A percentile compares a stretch with the other conserved stretches of the same genome.
phyloP scores from a whole-genome alignment of 169 alveolate genomes.

The Babesia divergens region DNA sequence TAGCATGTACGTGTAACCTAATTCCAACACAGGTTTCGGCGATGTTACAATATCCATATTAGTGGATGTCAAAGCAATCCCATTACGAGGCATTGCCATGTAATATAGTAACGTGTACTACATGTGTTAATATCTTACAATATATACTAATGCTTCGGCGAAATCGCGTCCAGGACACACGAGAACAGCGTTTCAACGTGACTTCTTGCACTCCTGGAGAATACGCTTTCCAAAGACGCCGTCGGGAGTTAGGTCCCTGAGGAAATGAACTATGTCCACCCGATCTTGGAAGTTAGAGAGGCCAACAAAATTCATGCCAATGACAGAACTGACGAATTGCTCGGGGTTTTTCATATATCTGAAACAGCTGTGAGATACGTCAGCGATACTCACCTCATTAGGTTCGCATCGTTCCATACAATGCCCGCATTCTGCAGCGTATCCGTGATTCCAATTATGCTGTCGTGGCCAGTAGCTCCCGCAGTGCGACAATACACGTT shows the following conservation, averaged over 20 bases:
- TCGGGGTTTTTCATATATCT: constrained; percentile 78
- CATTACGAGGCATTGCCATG: too few relatives aligned
- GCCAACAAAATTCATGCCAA: constrained; percentile 79
- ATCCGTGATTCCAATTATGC: constrained; percentile 66
- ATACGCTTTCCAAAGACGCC: constrained; percentile 69
- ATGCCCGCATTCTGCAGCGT: constrained; percentile 74
- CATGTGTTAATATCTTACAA: too few relatives aligned
- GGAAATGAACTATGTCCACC: constrained; percentile 77
- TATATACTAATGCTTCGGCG: too few relatives aligned
- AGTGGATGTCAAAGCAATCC: too few relatives aligned
- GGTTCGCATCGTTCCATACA: constrained; percentile 80
- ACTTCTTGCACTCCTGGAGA: constrained; percentile 48
- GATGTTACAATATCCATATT: too few relatives aligned
- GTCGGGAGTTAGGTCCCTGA: constrained; percentile 72
- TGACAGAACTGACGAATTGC: constrained; percentile 63
- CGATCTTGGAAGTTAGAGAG: constrained; percentile 78
- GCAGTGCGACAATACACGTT: constrained; percentile 80
- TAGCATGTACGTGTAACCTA: too few relatives aligned
- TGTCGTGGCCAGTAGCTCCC: constrained; percentile 63
- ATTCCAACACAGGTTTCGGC: too few relatives aligned
- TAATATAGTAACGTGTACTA: too few relatives aligned
- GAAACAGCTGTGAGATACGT: background rate
- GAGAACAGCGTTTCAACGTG: too few relatives aligned
- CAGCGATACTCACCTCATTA: constrained; percentile 55
- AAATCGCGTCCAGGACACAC: too few relatives aligned